Conservation (phyloP, 2,329 filamentous ascomycete species). For the Hymenoscyphus repandus region DNA sequence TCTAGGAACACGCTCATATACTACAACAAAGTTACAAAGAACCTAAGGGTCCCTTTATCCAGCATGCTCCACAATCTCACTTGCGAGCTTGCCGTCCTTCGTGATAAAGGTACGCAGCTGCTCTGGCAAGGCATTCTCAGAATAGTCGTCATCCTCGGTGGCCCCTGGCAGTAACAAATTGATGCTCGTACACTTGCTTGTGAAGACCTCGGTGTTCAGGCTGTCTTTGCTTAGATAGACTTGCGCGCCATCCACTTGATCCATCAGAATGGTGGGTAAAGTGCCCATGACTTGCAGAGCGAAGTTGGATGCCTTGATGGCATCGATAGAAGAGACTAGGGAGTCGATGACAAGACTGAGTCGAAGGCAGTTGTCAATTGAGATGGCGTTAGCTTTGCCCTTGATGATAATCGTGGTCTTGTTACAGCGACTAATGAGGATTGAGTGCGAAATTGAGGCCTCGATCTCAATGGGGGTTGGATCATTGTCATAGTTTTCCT, state of each 20-base stretch:
- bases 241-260: conserved; percentile 86
- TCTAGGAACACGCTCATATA: too few relatives aligned
- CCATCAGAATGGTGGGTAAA: conserved; percentile 82
- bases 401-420: conserved; percentile 84
- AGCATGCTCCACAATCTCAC: conserved; percentile 92
- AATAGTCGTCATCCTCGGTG: conserved; percentile 71
- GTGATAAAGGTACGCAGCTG: conserved; percentile 79
- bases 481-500: conserved; percentile 88
- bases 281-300: conserved; percentile 85
- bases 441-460: conserved; percentile 76
- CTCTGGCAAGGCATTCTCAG: conserved; percentile 80
- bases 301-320: conserved; percentile 93
- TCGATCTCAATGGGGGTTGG: conserved; percentile 71
- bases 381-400: conserved; percentile 96
- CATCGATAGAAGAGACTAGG: conserved; percentile 85
- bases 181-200: conserved; percentile 79
- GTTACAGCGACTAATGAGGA: conserved; percentile 88
- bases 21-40: too few relatives aligned
- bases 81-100: conserved; percentile 70
- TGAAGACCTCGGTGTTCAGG: conserved; percentile 74
- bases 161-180: conserved; percentile 74
- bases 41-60: conserved; percentile 46
- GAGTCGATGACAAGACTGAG: conserved; percentile 84
- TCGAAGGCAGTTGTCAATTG: conserved; percentile 82
- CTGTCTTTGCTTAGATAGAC: conserved; percentile 83